Base-by-base conservation (phyloP, 305 asterid species). In the Fraxinus xanthoxyloides region DNA sequence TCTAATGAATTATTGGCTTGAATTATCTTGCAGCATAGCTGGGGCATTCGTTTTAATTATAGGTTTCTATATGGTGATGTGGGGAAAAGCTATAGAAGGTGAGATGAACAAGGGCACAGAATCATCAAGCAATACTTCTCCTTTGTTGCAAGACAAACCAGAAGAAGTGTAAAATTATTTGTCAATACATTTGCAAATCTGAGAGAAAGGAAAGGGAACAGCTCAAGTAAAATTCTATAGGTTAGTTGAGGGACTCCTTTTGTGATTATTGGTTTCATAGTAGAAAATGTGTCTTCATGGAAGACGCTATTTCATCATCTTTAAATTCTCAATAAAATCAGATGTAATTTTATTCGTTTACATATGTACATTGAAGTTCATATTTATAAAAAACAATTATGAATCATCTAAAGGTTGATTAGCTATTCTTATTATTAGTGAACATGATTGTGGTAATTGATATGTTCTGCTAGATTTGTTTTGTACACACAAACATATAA, bases 21-120 rank as follows among this genome's bases (percentile, higher is more conserved):
- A 10, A 17, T 77, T 9, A 7, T 7, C 40, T 69, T 85, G 76
- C 84, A 91, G 92, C 83, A 32, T 90, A 85, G 32, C 83, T 3
- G 92, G 93, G 38, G 92, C 90, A 69, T 17, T 81, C 12, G 90
- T 88, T 65, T 48, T 90, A 82, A 75, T 85, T n/a, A 12, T 79
- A 21, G 95, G 95, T 43, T 91, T 91, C 87, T 91, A 91, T 19
- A 81, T 80, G 30, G 93, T 91, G 73, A 82, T 88, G 67, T 91
- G 93, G 95, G 94, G 93, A 59, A 91, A 86, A 84, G 84, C 91
- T 28, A 81, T 86, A 81, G 94, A 91, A 85, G 84, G 21, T 54
- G 51, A 87, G 81, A 72, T 13, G 21, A 32, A 34, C 43, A 75
- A 56, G 0, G 82, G 72, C 72, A 67, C 61, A 10, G 88, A 83